phyloP scores from a whole-genome alignment of 805 yeast genomes.

The Lachancea lanzarotensis region DNA sequence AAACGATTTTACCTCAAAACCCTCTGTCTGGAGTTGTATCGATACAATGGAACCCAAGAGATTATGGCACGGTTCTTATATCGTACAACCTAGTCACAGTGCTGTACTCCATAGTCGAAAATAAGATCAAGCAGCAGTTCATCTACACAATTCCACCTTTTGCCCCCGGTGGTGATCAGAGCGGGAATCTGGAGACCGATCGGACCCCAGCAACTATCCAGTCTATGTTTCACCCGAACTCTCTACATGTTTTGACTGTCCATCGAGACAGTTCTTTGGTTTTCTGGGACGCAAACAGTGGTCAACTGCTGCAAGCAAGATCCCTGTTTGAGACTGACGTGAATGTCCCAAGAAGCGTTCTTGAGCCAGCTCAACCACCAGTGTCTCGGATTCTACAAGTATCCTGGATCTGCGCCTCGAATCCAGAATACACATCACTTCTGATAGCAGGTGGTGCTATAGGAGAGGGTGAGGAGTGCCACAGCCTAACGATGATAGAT shows the following conservation, averaged over 20 bases:
- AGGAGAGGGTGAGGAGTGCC: conserved; percentile 37
- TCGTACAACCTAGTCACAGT: conserved; percentile 67
- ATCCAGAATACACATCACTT: conserved; percentile 74
- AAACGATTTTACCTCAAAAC: conserved; percentile 48
- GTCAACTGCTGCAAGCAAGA: conserved; percentile 68
- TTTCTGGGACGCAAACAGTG: conserved; percentile 88
- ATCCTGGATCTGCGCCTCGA: conserved; percentile 71
- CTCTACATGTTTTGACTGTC: conserved; percentile 70
- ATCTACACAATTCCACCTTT: conserved; percentile 58
- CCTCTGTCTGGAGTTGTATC: conserved; percentile 58
- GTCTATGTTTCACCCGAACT: conserved; percentile 88
- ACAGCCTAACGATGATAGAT: conserved; percentile 51
- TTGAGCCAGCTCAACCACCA: conserved; percentile 10
- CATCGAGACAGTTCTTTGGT: conserved; percentile 80
- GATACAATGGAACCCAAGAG: conserved; percentile 82
- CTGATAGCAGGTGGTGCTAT: conserved; percentile 60
- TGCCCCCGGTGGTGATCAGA: conserved; percentile 63
- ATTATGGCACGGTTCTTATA: conserved; percentile 68
- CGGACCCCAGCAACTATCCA: conserved; percentile 41
- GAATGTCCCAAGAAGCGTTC: conserved; percentile 40
- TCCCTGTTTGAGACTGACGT: conserved; percentile 59
- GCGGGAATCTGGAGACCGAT: conserved; percentile 17
- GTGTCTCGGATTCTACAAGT: conserved; percentile 41
- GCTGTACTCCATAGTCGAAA: conserved; percentile 58
- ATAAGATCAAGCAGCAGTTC: conserved; percentile 49